Evolutionary conservation across 495 filamentous ascomycete genomes (phyloP).

Genomic region (Chaetomidium leptoderma): DNA sequence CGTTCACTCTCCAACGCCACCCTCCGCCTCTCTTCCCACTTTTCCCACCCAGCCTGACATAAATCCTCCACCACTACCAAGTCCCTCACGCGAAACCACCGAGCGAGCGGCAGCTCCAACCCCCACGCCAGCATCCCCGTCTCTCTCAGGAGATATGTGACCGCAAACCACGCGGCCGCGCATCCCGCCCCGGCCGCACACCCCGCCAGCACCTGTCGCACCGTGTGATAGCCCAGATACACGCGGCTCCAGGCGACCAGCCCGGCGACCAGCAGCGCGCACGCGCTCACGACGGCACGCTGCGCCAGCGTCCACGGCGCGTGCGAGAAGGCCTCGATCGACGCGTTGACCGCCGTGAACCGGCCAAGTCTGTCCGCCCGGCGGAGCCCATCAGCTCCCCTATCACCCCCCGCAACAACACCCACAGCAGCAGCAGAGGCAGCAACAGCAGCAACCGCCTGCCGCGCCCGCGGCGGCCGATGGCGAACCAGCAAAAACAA

Average conservation of each 20-base stretch:
- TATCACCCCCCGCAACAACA: neutral
- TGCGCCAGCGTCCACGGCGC: slow-evolving; percentile 54
- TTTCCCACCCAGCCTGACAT: slow-evolving; percentile 87
- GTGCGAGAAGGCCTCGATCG: slow-evolving; percentile 37
- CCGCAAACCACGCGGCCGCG: slow-evolving; percentile 72
- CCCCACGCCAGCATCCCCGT: slow-evolving; percentile 61
- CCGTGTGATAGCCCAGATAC: slow-evolving; percentile 93
- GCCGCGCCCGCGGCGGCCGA: slow-evolving; percentile 40
- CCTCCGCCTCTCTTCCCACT: slow-evolving; percentile 58
- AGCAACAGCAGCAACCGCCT: neutral
- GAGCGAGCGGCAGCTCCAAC: slow-evolving; percentile 61
- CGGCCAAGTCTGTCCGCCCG: slow-evolving; percentile 18
- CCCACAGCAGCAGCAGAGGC: neutral
- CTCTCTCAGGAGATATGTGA: slow-evolving; percentile 60
- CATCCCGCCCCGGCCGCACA: slow-evolving; percentile 64
- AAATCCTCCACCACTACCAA: slow-evolving; percentile 86
- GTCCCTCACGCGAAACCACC: slow-evolving; percentile 69
- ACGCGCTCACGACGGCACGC: slow-evolving; percentile 52
- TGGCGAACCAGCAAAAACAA: slow-evolving; percentile 82
- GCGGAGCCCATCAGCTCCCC: neutral
- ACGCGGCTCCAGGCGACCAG: slow-evolving; percentile 74
- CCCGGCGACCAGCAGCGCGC: slow-evolving; percentile 56
- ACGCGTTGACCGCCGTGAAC: slow-evolving; percentile 18
- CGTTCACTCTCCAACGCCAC: slow-evolving; percentile 1
- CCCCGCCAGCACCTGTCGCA: slow-evolving; percentile 79